Base-by-base conservation (phyloP, 805 yeast species). In the Pichia eremophila region DNA sequence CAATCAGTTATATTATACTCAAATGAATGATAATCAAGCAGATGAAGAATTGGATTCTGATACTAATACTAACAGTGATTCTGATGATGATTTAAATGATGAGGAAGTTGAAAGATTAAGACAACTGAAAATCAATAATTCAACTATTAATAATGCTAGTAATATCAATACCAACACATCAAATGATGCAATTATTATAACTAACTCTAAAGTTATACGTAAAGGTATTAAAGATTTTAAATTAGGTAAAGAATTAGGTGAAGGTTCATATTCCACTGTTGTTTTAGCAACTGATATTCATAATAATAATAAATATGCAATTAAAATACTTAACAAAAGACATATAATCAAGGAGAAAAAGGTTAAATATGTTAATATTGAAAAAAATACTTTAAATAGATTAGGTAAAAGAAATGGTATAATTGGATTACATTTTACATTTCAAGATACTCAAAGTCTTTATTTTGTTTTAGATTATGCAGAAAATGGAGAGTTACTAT, bases 241-340 rank as follows among this genome's bases (percentile, higher is more conserved):
- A 54, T 81, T 93, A 57, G 96, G 96, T 15, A 80, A 85, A 36
- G 81, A 82, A 28, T 72, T 93, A 17, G 99, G 99, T 2, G 96
- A 89, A 63, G 99, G 99, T 2, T 88, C 97, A 3, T 93, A 91
- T 61, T 90, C 97, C 4, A 88, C 95, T 0, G 99, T 91, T 10
- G 82, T 81, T 53, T 79, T 88, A 47, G 99, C 95, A 1, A 71
- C 83, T 2, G 99, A 91, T 59, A 59, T 74, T 15, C 77, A 78
- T 52, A 81, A 84, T 11, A 69, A 77, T 57, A 64, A 71, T 60
- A 64, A 78, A 66, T 85, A 81, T 61, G 95, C 95, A 2, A 82
- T 85, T 11, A 85, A 85, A 60, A 77, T 85, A 4, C 66, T 85
- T 47, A 88, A 82, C 61, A 85, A 85, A 60, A 73, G 83, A 48